Evolutionary conservation across 148 eudicot genomes (phyloP), one percentile per base, ranked within the genome.

Genomic region (Heliamphora exappendiculata): DNA sequence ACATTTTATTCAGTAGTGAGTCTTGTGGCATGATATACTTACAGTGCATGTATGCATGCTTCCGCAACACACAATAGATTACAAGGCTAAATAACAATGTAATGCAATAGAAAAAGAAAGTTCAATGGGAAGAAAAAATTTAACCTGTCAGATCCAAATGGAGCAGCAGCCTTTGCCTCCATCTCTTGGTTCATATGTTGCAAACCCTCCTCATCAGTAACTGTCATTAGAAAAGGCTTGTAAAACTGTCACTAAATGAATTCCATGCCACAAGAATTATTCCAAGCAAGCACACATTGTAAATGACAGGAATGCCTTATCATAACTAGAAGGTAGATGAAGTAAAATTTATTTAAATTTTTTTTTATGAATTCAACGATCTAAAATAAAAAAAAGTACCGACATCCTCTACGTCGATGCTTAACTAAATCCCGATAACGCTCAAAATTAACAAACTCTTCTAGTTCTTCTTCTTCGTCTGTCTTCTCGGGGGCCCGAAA

Each of bases 321-420:
- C 41, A 50, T 31, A 16, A 63, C 63, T 41, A 63, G 47, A 69
- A 76, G 26, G 37, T 70, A 72, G 49, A 57, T 37, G 33, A 20
- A 53, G 20, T 8, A 70, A 26, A 16, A 36, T 29, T 22, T 34
- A 24, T 16, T 22, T 75, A 80, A 34, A 66, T 64, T 72, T 64
- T 78, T n/a, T n/a, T n/a, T n/a, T 72, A 78, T 81, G 67, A 80
- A 79, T 75, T 49, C 78, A 87, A 70, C 69, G 78, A 74, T 77
- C 82, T 79, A 70, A 81, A 84, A 88, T 60, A 77, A 72, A 86
- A 92, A 94, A 87, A 92, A 95, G 98, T 95, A 95, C 99, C 97
- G 99, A 95, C 99, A 95, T 95, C 99, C 99, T 95, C 99, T 95
- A 86, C 99, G 99, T 75, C 94, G 97, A 89, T 92, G 99, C 91